Percentiles rank a stretch among this genome's conserved stretches.
These are phyloP conservation scores for Metschnikowia arizonensis DNA, from an alignment of 805 yeast genomes.

Conservation along the genomic window DNA sequence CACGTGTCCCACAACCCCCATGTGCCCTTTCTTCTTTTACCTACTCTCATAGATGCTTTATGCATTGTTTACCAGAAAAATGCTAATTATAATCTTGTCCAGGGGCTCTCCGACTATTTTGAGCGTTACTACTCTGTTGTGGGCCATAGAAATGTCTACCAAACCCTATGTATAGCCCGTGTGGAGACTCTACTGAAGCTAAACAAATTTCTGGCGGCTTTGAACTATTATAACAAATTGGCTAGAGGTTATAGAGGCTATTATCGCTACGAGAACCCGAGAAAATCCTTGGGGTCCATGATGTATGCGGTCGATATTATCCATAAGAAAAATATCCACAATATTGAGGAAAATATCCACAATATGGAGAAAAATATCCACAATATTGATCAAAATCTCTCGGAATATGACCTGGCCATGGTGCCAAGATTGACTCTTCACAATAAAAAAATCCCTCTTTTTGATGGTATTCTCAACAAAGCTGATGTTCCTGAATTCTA, in stretches of 20 bases:
- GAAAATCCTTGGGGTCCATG: slow-evolving; percentile 8
- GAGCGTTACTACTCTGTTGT: slow-evolving; percentile 35
- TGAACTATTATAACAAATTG: slow-evolving; percentile 22
- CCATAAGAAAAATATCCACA: slow-evolving; percentile 17
- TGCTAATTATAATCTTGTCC: slow-evolving; percentile 23
- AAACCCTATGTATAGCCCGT: slow-evolving; percentile 23
- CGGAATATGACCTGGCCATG: not conserved
- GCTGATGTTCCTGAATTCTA: slow-evolving; percentile 34
- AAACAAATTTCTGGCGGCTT: slow-evolving; percentile 22
- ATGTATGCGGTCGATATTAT: slow-evolving; percentile 13
- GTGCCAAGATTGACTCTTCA: slow-evolving; percentile 26
- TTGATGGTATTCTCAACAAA: slow-evolving; percentile 25
- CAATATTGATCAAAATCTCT: not conserved
- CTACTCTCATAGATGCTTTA: slow-evolving; percentile 23
- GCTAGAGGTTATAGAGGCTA: slow-evolving; percentile 22
- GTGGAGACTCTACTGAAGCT: slow-evolving; percentile 30
- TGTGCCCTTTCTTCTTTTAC: slow-evolving; percentile 33
- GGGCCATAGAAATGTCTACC: slow-evolving; percentile 28
- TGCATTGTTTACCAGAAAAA: slow-evolving; percentile 28
- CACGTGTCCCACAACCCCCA: slow-evolving; percentile 17
- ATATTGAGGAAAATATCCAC: not conserved
- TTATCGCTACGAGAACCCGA: slow-evolving; percentile 5
- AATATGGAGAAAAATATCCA: slow-evolving; percentile 20
- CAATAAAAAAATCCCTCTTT: slow-evolving; percentile 15
- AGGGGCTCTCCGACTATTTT: slow-evolving; percentile 33